phyloP scores from a whole-genome alignment of 2,329 filamentous ascomycete species.

The Exophiala lecanii-corni region DNA sequence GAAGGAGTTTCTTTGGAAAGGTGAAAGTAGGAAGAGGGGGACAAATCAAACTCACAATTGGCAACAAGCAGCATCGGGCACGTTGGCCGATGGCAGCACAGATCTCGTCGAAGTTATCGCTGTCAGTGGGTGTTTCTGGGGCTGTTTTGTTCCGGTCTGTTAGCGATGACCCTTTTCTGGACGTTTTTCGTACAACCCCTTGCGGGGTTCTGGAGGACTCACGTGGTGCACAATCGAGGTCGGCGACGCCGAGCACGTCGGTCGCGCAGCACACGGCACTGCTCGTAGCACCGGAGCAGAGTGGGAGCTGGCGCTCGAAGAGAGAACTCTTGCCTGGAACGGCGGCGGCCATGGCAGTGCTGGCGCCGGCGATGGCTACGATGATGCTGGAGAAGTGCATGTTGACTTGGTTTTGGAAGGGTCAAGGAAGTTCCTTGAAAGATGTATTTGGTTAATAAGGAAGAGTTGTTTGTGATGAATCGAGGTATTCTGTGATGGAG shows the following conservation, averaged over 20 bases:
- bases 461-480: background rate
- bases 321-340: conserved; percentile 22
- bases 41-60: conserved; percentile 41
- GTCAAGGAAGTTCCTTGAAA: background rate
- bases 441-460: background rate
- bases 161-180: too few relatives aligned
- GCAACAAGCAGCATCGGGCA: conserved; percentile 55
- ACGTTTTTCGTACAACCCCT: too few relatives aligned
- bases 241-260: conserved; percentile 54
- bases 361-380: conserved; percentile 18
- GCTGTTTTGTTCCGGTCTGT: conserved; percentile 10
- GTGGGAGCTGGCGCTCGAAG: conserved; percentile 13
- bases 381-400: conserved; percentile 25
- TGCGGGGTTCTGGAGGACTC: too few relatives aligned
- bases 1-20: too few relatives aligned
- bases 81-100: conserved; percentile 50
- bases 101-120: conserved; percentile 42
- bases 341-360: conserved; percentile 18
- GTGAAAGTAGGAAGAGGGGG: too few relatives aligned
- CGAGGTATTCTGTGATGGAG: background rate
- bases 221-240: conserved; percentile 55
- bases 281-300: conserved; percentile 23
- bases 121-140: conserved; percentile 33
- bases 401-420: conserved; percentile 7
- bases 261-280: conserved; percentile 57